phyloP scores from a whole-genome alignment of 2,329 filamentous ascomycete genomes.

The Cordyceps fumosorosea region DNA sequence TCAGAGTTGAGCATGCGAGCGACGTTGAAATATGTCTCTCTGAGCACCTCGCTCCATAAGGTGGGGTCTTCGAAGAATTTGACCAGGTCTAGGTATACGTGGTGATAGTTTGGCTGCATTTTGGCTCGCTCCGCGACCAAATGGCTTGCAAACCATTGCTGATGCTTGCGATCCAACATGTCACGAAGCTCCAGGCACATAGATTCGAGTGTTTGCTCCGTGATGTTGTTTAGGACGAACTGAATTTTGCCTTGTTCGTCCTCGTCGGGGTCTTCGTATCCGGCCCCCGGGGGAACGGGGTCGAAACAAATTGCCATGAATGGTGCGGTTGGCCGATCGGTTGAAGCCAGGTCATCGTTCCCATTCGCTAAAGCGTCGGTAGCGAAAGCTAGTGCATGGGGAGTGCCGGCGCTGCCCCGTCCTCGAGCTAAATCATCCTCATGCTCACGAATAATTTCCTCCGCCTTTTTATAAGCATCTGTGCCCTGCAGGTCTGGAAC shows the following conservation, averaged over 20 bases:
- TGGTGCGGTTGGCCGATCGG: constrained; percentile 58
- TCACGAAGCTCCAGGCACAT: constrained; percentile 79
- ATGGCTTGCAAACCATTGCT: constrained; percentile 95
- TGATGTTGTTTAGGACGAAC: constrained; percentile 95
- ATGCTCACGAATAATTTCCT: constrained; percentile 68
- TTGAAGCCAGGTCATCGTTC: constrained; percentile 53
- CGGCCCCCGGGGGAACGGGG: constrained; percentile 51
- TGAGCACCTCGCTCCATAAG: constrained; percentile 82
- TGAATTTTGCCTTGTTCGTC: constrained; percentile 88
- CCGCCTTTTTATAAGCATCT: constrained; percentile 74
- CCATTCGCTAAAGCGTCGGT: constrained; percentile 61
- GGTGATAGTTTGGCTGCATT: constrained; percentile 93
- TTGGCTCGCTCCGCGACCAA: constrained; percentile 94
- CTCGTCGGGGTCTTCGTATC: constrained; percentile 76
- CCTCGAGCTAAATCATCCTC: constrained; percentile 53
- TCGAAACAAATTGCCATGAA: constrained; percentile 78
- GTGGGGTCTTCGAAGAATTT: constrained; percentile 71
- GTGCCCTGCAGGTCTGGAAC: constrained; percentile 78
- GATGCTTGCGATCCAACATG: constrained; percentile 70
- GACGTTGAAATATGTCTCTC: constrained; percentile 86
- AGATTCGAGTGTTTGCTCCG: constrained; percentile 75
- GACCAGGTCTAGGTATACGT: constrained; percentile 84
- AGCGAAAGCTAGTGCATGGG: constrained; percentile 30
- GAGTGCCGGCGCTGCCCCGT: constrained; percentile 43
- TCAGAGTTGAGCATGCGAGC: constrained; percentile 87